Conservation (phyloP, 2,329 filamentous ascomycete genomes). For the Xylariomycetidae sp. region DNA sequence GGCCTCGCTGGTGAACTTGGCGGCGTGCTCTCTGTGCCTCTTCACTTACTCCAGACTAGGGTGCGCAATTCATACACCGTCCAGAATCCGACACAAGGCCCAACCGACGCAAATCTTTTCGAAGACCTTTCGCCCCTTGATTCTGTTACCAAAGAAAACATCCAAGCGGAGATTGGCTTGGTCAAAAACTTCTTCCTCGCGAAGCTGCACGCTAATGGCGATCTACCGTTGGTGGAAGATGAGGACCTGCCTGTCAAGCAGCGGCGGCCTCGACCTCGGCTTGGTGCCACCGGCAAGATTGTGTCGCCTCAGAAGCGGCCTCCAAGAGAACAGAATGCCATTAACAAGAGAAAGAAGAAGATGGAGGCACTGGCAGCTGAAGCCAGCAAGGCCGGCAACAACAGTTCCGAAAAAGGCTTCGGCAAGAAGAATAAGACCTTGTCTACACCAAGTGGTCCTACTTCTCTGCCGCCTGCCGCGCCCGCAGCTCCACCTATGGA, state of each 20-base stretch:
- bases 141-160: constrained; percentile 72
- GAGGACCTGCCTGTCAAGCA: constrained; percentile 94
- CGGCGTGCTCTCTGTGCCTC: constrained; percentile 81
- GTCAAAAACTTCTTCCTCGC: constrained; percentile 87
- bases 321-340: constrained; percentile 74
- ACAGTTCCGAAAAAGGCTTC: constrained; percentile 33
- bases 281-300: constrained; percentile 76
- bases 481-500: constrained; percentile 49
- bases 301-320: constrained; percentile 78
- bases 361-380: constrained; percentile 56
- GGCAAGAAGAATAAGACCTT: constrained; percentile 49
- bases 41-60: constrained; percentile 89
- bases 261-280: constrained; percentile 63
- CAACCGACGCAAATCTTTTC: constrained; percentile 58
- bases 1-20: constrained; percentile 90
- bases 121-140: constrained; percentile 66
- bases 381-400: constrained; percentile 32
- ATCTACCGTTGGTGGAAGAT: constrained; percentile 84
- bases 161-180: constrained; percentile 77
- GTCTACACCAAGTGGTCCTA: constrained; percentile 26
- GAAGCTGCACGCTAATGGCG: constrained; percentile 79
- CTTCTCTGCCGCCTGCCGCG: constrained; percentile 33
- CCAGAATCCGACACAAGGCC: constrained; percentile 60
- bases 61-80: constrained; percentile 82
- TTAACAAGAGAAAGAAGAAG: constrained; percentile 87